Evolutionary conservation across 1,284 basidiomycete species (phyloP).

Genomic region (Dichomitus squalens): DNA sequence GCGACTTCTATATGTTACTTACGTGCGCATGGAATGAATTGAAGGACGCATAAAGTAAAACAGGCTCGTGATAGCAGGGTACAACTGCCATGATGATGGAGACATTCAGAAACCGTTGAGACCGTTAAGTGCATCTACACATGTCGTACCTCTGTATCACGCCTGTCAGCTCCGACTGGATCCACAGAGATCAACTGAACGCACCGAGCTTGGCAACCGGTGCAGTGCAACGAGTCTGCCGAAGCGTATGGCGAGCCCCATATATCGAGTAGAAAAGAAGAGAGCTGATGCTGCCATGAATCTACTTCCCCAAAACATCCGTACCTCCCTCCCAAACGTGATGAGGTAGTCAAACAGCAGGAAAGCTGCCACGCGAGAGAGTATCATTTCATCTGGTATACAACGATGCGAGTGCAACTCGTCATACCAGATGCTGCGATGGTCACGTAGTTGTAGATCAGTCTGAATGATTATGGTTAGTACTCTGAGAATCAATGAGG

Average conservation of each 20-base stretch:
- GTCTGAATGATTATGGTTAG: no score
- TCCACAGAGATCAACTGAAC: neutral
- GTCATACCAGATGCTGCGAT: no score
- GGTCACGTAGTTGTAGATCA: no score
- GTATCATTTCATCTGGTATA: no score
- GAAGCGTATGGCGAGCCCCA: neutral
- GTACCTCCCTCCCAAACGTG: constrained; percentile 15
- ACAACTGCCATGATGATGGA: neutral
- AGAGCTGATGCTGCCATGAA: constrained; percentile 3
- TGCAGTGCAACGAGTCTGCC: neutral
- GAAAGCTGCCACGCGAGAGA: no score
- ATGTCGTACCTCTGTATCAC: no score
- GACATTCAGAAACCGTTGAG: no score
- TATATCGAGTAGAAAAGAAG: constrained; percentile 14
- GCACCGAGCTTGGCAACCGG: neutral
- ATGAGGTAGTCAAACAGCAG: constrained; percentile 13
- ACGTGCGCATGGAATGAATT: constrained; percentile 7
- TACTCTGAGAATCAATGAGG: no score
- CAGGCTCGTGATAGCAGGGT: neutral
- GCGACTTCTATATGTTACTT: neutral
- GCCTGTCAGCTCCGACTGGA: no score
- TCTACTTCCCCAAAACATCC: constrained; percentile 8
- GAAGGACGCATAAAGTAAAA: neutral
- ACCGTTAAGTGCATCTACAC: no score
- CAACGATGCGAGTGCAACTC: no score